Conservation (phyloP, 2,329 filamentous ascomycete genomes). For the Alternaria sp. region DNA sequence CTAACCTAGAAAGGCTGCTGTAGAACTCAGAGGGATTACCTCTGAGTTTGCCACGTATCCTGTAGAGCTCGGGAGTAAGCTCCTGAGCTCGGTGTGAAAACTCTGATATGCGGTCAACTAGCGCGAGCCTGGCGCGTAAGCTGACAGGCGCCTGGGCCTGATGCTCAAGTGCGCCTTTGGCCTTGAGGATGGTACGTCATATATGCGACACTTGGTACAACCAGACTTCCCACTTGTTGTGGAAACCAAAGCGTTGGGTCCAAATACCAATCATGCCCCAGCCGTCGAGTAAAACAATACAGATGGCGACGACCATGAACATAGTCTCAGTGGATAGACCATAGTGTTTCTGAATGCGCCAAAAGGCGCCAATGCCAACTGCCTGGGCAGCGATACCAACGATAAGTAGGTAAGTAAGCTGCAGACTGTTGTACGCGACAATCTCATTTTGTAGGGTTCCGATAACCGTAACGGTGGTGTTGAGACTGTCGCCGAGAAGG, state of each 20-base stretch:
- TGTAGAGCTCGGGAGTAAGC: too few relatives aligned
- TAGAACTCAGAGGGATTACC: too few relatives aligned
- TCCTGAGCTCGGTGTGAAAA: too few relatives aligned
- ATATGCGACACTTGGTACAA: too few relatives aligned
- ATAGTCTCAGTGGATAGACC: slow-evolving; percentile 70
- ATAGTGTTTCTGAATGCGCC: slow-evolving; percentile 68
- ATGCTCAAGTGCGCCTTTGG: too few relatives aligned
- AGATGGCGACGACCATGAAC: slow-evolving; percentile 71
- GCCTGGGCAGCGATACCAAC: slow-evolving; percentile 71
- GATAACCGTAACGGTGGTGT: slow-evolving; percentile 75
- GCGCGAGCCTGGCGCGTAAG: too few relatives aligned
- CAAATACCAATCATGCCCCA: slow-evolving; percentile 69
- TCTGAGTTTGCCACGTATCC: too few relatives aligned
- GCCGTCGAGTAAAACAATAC: slow-evolving; percentile 67
- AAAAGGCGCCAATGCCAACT: slow-evolving; percentile 69
- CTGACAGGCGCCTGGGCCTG: too few relatives aligned
- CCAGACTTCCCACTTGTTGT: slow-evolving; percentile 64
- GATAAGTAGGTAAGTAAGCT: slow-evolving; percentile 71
- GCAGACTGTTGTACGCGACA: slow-evolving; percentile 70
- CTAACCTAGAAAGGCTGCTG: too few relatives aligned
- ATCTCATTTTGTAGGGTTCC: slow-evolving; percentile 70
- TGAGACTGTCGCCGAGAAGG: slow-evolving; percentile 72
- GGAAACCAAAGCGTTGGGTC: slow-evolving; percentile 63
- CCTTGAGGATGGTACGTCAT: too few relatives aligned
- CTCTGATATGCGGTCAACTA: too few relatives aligned